phyloP scores from a whole-genome alignment of 1,284 basidiomycete genomes.

The Rhodotorula sp. region DNA sequence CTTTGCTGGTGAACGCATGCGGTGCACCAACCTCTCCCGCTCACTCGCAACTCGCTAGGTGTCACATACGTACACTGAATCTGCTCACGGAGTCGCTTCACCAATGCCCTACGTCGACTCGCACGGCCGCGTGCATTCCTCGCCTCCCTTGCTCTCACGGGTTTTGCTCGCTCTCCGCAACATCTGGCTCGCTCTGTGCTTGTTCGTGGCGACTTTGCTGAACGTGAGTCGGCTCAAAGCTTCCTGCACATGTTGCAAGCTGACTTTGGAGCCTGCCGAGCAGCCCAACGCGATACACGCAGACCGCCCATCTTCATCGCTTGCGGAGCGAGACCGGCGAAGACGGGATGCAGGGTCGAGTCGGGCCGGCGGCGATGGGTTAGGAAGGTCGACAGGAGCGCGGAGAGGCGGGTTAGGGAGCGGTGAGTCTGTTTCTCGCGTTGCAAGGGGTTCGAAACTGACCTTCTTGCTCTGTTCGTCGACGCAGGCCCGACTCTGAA shows the following conservation, averaged over 20 bases:
- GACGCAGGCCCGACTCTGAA: neutral
- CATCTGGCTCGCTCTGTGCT: constrained; percentile 7
- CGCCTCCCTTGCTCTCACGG: neutral
- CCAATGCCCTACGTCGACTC: constrained; percentile 12
- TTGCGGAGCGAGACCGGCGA: neutral
- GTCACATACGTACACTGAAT: too few relatives aligned
- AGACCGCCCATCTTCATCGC: neutral
- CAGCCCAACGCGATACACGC: constrained; percentile 4
- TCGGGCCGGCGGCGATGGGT: neutral
- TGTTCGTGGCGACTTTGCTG: constrained; percentile 23
- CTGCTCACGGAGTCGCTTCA: neutral
- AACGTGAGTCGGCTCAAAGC: neutral
- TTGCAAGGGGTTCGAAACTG: neutral
- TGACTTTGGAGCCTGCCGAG: neutral
- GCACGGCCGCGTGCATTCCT: neutral
- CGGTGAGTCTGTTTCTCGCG: neutral
- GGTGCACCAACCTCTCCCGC: neutral
- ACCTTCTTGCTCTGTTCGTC: neutral
- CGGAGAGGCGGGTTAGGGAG: neutral
- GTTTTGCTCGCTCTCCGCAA: neutral
- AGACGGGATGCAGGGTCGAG: neutral
- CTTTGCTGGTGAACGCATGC: too few relatives aligned
- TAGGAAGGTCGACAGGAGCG: neutral
- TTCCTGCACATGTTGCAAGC: rapidly evolving
- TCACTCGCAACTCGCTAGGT: neutral